These are phyloP conservation scores for Parastagonospora nodorum DNA, from an alignment of 2,329 filamentous ascomycete species.

Conservation along the genomic window DNA sequence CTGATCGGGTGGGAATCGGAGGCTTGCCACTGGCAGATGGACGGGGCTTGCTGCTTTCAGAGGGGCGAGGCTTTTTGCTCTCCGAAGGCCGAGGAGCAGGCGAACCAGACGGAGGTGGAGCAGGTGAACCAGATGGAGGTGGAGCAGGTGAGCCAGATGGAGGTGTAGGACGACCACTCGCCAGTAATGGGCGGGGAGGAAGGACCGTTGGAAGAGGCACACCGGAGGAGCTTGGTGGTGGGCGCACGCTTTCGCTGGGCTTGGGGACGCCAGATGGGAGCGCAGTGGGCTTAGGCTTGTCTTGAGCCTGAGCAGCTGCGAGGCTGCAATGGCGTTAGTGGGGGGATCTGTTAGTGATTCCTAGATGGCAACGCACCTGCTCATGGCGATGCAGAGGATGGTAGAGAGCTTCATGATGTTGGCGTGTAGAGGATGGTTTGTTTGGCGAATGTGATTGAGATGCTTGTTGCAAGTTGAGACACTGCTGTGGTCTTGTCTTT, in stretches of 20 bases:
- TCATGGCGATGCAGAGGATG: constrained; percentile 20
- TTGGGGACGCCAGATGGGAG: constrained; percentile 11
- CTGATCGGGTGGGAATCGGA: not conserved
- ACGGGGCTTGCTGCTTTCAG: too few relatives aligned
- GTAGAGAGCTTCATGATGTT: constrained; percentile 35
- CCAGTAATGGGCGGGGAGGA: constrained; percentile 4
- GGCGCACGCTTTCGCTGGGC: constrained; percentile 8
- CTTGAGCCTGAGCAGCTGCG: constrained; percentile 18
- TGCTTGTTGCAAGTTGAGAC: constrained; percentile 6
- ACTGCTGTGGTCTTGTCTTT: constrained; percentile 8
- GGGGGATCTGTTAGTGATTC: not conserved
- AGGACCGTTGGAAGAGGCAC: not conserved
- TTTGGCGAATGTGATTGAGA: constrained; percentile 6
- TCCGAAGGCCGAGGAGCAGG: not conserved
- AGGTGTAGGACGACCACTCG: not conserved
- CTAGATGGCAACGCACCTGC: constrained; percentile 15
- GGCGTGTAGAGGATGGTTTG: constrained; percentile 4
- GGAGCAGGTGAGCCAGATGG: not conserved
- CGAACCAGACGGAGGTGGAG: not conserved
- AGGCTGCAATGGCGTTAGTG: constrained; percentile 18
- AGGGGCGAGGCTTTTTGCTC: too few relatives aligned
- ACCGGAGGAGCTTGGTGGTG: constrained; percentile 4
- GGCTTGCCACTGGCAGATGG: not conserved
- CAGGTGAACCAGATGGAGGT: not conserved
- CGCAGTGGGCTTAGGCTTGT: constrained; percentile 16